These are phyloP conservation scores for Penicillium polonicum DNA, from an alignment of 2,329 filamentous ascomycete species.

Conservation along the genomic window DNA sequence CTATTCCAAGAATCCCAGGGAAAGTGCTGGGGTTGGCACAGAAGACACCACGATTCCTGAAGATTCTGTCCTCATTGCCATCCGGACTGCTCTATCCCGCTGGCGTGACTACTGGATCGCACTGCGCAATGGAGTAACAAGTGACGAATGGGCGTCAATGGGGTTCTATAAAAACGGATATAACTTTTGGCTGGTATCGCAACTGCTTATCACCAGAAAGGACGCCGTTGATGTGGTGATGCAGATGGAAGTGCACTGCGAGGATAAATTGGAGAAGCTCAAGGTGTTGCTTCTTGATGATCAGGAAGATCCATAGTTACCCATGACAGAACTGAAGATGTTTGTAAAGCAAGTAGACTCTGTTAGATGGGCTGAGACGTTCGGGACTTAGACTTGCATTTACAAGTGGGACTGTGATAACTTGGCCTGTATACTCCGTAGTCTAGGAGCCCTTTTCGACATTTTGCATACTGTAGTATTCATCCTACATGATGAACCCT, in stretches of 20 bases:
- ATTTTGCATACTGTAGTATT: neutral
- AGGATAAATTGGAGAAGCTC: slow-evolving; percentile 44
- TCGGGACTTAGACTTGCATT: neutral
- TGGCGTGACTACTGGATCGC: slow-evolving; percentile 43
- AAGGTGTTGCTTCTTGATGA: slow-evolving; percentile 42
- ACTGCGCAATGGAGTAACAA: slow-evolving; percentile 32
- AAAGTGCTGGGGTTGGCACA: neutral
- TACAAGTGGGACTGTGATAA: neutral
- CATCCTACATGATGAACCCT: neutral
- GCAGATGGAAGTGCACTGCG: slow-evolving; percentile 46
- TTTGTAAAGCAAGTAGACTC: neutral
- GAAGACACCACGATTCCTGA: slow-evolving; percentile 25
- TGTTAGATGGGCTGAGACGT: neutral
- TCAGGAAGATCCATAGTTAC: slow-evolving; percentile 13
- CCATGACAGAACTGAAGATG: too few relatives aligned
- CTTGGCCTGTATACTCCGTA: neutral
- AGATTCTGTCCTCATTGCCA: slow-evolving; percentile 31
- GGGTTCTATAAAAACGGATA: slow-evolving; percentile 46
- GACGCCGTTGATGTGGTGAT: slow-evolving; percentile 46
- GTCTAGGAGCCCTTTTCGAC: neutral
- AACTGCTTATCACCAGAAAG: slow-evolving; percentile 43
- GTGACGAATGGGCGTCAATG: slow-evolving; percentile 41
- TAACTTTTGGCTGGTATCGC: slow-evolving; percentile 46
- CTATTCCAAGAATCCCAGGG: slow-evolving; percentile 7
- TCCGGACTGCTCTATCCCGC: slow-evolving; percentile 37